phyloP scores from a whole-genome alignment of 129 eudicot genomes.

The Escallonia rubra region DNA sequence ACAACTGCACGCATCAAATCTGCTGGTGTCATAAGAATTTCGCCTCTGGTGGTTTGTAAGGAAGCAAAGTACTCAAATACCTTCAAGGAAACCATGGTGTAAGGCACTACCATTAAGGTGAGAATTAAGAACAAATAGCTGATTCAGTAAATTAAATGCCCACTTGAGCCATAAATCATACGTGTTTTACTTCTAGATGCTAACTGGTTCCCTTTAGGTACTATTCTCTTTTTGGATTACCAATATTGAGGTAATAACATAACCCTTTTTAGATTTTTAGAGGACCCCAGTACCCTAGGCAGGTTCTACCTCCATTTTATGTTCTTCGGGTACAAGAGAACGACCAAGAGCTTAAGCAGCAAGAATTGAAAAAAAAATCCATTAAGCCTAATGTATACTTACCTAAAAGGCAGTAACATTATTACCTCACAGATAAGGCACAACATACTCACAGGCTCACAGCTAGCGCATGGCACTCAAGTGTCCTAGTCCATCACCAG shows the following conservation, averaged over 20 bases:
- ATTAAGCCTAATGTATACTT: too few species aligned
- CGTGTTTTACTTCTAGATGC: not conserved
- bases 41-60: constrained; percentile 39
- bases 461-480: too few species aligned
- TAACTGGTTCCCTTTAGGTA: not conserved
- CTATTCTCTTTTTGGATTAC: too few species aligned
- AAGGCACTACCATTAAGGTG: constrained; percentile 9
- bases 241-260: too few species aligned
- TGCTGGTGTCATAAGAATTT: constrained; percentile 72
- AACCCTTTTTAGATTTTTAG: not conserved
- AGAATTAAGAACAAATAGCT: not conserved
- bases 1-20: constrained; percentile 93
- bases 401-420: too few species aligned
- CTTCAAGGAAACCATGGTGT: constrained; percentile 24
- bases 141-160: not conserved
- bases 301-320: too few species aligned
- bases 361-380: too few species aligned
- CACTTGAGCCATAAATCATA: constrained; percentile 4
- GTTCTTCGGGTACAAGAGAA: too few species aligned
- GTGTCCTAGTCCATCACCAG: too few species aligned
- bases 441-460: too few species aligned
- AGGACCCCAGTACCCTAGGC: not conserved
- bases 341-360: too few species aligned
- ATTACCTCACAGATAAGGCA: too few species aligned
- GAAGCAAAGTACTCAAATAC: constrained; percentile 89